Percentiles rank a stretch among this genome's conserved stretches.
Evolutionary conservation across 352 stramenopile species (phyloP).

Genomic region (Phytophthora agathidicida): DNA sequence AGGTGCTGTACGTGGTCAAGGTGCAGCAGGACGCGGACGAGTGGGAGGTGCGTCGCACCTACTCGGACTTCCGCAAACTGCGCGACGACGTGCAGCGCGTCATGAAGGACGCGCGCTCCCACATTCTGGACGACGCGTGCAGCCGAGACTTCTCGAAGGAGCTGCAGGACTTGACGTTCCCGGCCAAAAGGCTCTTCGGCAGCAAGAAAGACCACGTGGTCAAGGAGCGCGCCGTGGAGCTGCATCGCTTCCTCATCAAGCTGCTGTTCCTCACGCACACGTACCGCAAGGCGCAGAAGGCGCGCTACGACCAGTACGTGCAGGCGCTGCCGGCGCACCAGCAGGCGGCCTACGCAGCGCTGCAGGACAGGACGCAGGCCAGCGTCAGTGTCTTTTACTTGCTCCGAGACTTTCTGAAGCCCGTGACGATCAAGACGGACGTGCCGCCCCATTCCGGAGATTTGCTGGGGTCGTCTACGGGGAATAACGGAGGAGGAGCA

Average conservation of each 20-base stretch:
- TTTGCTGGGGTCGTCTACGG: slow-evolving; percentile 7
- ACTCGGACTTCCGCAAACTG: slow-evolving; percentile 76
- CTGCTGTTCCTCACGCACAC: slow-evolving; percentile 74
- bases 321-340: slow-evolving; percentile 23
- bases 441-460: slow-evolving; percentile 25
- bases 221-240: slow-evolving; percentile 72
- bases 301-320: slow-evolving; percentile 60
- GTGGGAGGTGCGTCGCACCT: slow-evolving; percentile 73
- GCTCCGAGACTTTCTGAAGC: slow-evolving; percentile 78
- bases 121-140: slow-evolving; percentile 54
- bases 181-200: slow-evolving; percentile 68
- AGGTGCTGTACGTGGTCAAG: slow-evolving; percentile 79
- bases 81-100: slow-evolving; percentile 70
- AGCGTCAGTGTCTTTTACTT: slow-evolving; percentile 70
- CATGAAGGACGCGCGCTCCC: slow-evolving; percentile 60
- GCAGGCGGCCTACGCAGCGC: slow-evolving; percentile 29
- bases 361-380: slow-evolving; percentile 54
- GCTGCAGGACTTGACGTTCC: slow-evolving; percentile 54
- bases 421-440: slow-evolving; percentile 38
- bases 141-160: slow-evolving; percentile 46
- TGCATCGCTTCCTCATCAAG: slow-evolving; percentile 80
- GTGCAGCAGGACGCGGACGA: slow-evolving; percentile 78
- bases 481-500: background rate
- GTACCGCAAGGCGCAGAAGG: slow-evolving; percentile 78
- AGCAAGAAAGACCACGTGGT: slow-evolving; percentile 74